Percentiles rank a stretch among this genome's conserved stretches.
phyloP scores from a whole-genome alignment of 257 asterid species.

The Rhazya stricta region DNA sequence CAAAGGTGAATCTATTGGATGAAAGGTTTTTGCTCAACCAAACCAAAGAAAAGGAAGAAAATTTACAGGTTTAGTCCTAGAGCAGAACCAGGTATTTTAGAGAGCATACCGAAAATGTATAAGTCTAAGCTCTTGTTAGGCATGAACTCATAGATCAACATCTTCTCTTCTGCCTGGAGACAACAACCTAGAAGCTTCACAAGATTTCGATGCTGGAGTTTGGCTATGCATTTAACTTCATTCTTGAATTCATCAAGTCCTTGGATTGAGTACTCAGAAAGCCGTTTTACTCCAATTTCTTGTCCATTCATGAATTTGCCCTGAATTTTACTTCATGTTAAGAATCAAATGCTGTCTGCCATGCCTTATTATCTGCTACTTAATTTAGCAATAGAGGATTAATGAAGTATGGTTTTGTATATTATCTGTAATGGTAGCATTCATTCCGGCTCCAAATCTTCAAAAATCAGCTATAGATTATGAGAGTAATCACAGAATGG shows the following conservation, averaged over 20 bases:
- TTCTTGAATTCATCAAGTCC: constrained; percentile 53
- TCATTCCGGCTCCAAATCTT: neutral
- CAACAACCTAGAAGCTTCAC: constrained; percentile 57
- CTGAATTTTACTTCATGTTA: constrained; percentile 21
- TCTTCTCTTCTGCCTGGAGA: constrained; percentile 38
- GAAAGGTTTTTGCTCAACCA: neutral
- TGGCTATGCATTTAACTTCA: constrained; percentile 37
- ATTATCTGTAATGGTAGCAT: neutral
- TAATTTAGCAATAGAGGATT: too few species aligned
- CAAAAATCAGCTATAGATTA: neutral
- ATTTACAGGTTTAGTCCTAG: neutral
- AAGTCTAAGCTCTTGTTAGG: constrained; percentile 45
- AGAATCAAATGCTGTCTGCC: neutral
- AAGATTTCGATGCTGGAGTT: constrained; percentile 58
- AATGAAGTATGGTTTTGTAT: too few species aligned
- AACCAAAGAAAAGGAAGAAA: neutral
- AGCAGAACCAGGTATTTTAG: neutral
- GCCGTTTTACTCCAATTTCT: constrained; percentile 50
- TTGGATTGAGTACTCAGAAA: constrained; percentile 41
- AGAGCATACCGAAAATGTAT: constrained; percentile 34
- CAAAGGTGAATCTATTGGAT: neutral
- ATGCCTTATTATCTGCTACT: too few species aligned
- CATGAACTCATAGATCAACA: constrained; percentile 52
- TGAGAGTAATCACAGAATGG: neutral
- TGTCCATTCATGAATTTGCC: constrained; percentile 35